Evolutionary conservation across 768 basidiomycete genomes (phyloP), one percentile per base, ranked within the genome.

Genomic region (Asterophora parasitica): DNA sequence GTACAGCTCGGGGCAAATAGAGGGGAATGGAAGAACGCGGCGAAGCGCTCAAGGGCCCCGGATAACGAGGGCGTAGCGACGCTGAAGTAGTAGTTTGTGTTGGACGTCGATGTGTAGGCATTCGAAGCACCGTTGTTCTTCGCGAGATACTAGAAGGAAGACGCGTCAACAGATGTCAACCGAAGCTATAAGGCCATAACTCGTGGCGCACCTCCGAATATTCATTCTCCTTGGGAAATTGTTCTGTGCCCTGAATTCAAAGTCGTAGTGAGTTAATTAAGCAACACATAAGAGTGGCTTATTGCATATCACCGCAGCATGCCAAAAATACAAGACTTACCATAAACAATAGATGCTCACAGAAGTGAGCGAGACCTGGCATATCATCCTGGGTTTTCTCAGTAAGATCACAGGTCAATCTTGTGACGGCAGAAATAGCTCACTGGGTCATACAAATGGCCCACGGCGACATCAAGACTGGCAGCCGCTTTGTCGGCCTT

Each of bases 301-400:
- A 27, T 20, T 28, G 5, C 12, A 10, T 31, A 31, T 10, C 9
- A 5, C 10, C 10, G 28, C 10, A 30, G 10, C 10, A 31, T 26
- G 48, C 35, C 19, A 17, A 45, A 26, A n/a, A n/a, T n/a, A n/a
- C n/a, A n/a, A n/a, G n/a, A 64, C 82, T 52, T 57, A 92, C 94
- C 84, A 99, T 91, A 68, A 99, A 99, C 52, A 96, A 67, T 41
- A 99, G 63, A 65, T 99, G 95, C 64, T 99, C 95, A 68, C 93
- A 94, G 61, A 94, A 94, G 65, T 95, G 92, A 40, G 92, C 92
- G 36, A 94, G 75, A 9, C 92, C 92, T 8, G 89, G 92, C 78
- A 93, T 87, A 61, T 95, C 92, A 62, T 78, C 82, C 82, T 89
- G 58, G 23, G 53, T 15, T 12, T n/a, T 15, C 10, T 46, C 16